Evolutionary conservation across 306 rosid species (phyloP), one percentile per base, ranked within the genome.

Genomic region (Hylodesmum podocarpum): DNA sequence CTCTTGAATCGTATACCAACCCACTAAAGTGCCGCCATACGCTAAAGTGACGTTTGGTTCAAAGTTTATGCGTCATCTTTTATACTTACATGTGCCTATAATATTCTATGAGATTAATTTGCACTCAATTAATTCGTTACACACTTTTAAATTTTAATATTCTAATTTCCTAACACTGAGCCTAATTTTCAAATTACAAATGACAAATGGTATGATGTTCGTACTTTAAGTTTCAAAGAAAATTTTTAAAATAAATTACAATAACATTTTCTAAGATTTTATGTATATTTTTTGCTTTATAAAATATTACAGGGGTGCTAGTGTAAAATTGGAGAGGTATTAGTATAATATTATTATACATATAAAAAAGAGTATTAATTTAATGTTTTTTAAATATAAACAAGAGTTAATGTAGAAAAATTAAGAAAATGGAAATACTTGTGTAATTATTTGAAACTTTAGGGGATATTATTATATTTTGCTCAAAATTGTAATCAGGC

Each of bases 11-110:
- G 71, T 58, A 5, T 77, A 69, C 37, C 82, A 63, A 82, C 70
- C 80, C 78, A 51, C 81, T 33, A 9, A 82, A 50, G 73, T 37
- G 44, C 50, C 39, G 55, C 73, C 44, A 78, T 78, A 76, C 83
- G 66, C 65, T n/a, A n/a, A n/a, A n/a, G n/a, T n/a, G n/a, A 53
- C 44, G 12, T 69, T 58, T 19, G 36, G 27, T 65, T 40, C 75
- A 77, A 49, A 21, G 24, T 9, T 1, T 47, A 6, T 28, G 40
- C 28, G 37, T 57, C 67, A 37, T 64, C 0, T 6, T 61, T 37
- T 7, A 12, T 37, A 25, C 16, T 12, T 3, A 16, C 0, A 4
- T 15, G 19, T 22, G 28, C 22, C 31, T 66, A n/a, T 2, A 51
- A 21, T 43, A 13, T 47, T 41, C 13, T 16, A 13, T n/a, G n/a